Percentiles rank a stretch among this genome's conserved stretches.
Conservation (phyloP, 2,329 filamentous ascomycete genomes). For the Bimuria novae-zelandiae region DNA sequence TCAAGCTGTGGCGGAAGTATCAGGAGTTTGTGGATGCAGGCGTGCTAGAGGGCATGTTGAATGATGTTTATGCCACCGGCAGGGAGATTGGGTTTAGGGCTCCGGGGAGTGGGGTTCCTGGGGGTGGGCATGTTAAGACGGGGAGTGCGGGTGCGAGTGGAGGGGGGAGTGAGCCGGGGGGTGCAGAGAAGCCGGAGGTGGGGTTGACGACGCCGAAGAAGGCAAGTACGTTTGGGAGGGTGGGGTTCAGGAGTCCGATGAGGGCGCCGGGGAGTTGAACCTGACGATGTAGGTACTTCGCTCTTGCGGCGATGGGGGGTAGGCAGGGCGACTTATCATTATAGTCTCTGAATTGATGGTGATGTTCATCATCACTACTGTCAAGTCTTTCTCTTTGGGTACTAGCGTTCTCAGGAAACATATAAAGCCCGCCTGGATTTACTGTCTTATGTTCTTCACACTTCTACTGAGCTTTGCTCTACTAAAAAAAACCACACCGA, state of each 20-base stretch:
- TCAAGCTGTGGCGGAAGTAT: constrained; percentile 88
- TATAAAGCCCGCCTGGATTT: not conserved
- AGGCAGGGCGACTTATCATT: not conserved
- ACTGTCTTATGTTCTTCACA: not conserved
- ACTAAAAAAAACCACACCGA: not conserved
- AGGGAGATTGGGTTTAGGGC: constrained; percentile 54
- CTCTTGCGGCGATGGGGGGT: not conserved
- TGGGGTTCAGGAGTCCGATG: constrained; percentile 45
- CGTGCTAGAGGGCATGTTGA: constrained; percentile 78
- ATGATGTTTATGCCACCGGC: constrained; percentile 78
- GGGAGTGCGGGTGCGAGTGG: constrained; percentile 51
- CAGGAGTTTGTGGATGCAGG: constrained; percentile 87
- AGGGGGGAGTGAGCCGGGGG: constrained; percentile 47
- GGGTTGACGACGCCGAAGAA: constrained; percentile 57
- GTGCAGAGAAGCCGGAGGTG: constrained; percentile 37
- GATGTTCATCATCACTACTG: not conserved
- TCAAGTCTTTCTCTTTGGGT: not conserved
- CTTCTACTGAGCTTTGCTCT: not conserved
- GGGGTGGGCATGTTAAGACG: constrained; percentile 59
- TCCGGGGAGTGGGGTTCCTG: constrained; percentile 27
- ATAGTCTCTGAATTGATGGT: not conserved
- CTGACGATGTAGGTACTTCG: not conserved
- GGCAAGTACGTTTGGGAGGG: constrained; percentile 42
- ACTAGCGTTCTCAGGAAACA: not conserved
- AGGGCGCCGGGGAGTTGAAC: constrained; percentile 6